These are phyloP conservation scores for Neurospora intermedia DNA, from an alignment of 495 filamentous ascomycete genomes.

Conservation along the genomic window DNA sequence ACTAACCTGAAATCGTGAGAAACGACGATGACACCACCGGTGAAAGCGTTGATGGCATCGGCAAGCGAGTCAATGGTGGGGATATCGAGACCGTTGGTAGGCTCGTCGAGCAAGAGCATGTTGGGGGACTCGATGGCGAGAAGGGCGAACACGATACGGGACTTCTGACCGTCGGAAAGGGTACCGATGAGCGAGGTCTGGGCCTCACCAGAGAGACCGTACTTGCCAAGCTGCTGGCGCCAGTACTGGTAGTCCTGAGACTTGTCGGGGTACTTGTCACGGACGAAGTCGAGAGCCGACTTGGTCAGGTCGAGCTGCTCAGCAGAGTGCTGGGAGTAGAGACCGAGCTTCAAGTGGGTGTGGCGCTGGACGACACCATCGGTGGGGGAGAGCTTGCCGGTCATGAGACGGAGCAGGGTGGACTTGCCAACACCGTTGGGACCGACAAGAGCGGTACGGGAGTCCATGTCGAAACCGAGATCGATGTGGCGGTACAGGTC, in stretches of 20 bases:
- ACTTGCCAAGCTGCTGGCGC: conserved; percentile 91
- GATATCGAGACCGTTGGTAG: conserved; percentile 98
- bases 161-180: conserved; percentile 94
- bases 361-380: conserved; percentile 73
- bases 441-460: conserved; percentile 89
- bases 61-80: conserved; percentile 96
- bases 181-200: conserved; percentile 98
- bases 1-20: conserved; percentile 94
- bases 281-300: conserved; percentile 92
- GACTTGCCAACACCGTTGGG: conserved; percentile 99
- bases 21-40: conserved; percentile 93
- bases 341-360: conserved; percentile 94
- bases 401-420: conserved; percentile 96
- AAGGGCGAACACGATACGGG: conserved; percentile 93
- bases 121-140: conserved; percentile 94
- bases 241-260: conserved; percentile 99
- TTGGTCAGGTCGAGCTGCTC: conserved; percentile 98
- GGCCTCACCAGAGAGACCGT: conserved; percentile 80
- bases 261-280: conserved; percentile 83
- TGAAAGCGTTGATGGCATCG: conserved; percentile 93
- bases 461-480: conserved; percentile 99
- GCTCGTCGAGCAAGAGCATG: conserved; percentile 96
- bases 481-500: conserved; percentile 94
- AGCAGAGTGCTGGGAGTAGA: conserved; percentile 96
- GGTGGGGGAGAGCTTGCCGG: conserved; percentile 84